Base-by-base conservation (phyloP, 1,284 basidiomycete species). In the Cystobasidium slooffiae region DNA sequence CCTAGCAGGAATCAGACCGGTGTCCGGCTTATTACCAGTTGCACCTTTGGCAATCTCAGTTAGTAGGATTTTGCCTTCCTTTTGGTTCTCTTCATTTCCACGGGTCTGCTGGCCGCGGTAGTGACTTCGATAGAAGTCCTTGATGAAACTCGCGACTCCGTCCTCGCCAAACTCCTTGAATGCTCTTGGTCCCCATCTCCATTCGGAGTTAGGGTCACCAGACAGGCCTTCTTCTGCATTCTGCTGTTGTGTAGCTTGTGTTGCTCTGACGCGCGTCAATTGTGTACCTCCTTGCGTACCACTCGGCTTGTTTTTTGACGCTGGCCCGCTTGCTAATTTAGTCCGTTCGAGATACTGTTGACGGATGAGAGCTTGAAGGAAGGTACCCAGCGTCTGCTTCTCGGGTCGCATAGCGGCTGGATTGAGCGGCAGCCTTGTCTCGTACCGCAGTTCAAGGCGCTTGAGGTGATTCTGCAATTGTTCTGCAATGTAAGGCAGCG, bases 261-360 rank as follows among this genome's bases (percentile, higher is more conserved):
- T 73, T 39, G 62, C 51, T 52, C 53, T 24, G 14, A 65, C 63
- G n/a, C 63, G 62, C 47, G 65, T 62, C 5, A 63, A 66, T 24
- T 46, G 44, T 39, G 55, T 37, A 9, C 20, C 46, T 22, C 52
- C 70, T 47, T 65, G 62, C 24, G 18, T 73, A 12, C 43, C 59
- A 22, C 20, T 39, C 56, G 44, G n/a, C 52, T 59, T 51, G 46
- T 37, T 20, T 51, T 72, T 64, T 58, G 22, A 24, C 39, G 51
- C 31, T 6, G 52, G 24, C 18, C 51, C 46, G 14, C 18, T 53
- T 39, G 69, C 59, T 24, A 72, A 31, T 22, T 64, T 72, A 18
- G 52, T 73, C n/a, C 62, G 63, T 53, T 73, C 70, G 14, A 73
- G 63, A 22, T 73, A 73, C 20, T 59, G 49, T 44, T 73, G 70